phyloP scores from a whole-genome alignment of 148 eudicot genomes.

The Oxyria digyna region DNA sequence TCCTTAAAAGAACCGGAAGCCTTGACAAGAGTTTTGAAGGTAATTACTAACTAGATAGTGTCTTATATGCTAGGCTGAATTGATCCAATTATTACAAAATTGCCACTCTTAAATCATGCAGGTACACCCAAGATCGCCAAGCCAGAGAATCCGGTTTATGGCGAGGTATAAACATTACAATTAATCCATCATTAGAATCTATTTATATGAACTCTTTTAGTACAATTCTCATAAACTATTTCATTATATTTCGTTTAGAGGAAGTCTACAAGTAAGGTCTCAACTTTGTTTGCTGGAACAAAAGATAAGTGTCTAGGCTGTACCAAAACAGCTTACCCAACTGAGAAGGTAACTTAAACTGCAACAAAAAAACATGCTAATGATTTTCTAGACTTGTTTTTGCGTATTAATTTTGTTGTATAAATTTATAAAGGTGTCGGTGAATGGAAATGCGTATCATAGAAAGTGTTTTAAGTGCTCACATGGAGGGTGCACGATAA shows the following conservation, averaged over 20 bases:
- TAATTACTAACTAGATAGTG: constrained; percentile 10
- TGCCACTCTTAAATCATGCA: constrained; percentile 22
- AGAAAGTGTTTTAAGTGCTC: constrained; percentile 89
- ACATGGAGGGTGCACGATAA: constrained; percentile 92
- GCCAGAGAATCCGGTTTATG: constrained; percentile 42
- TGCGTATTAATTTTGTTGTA: not conserved
- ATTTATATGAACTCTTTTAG: not conserved
- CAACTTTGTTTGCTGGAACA: constrained; percentile 77
- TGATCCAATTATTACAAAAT: no score
- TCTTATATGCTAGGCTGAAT: no score
- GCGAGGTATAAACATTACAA: constrained; percentile 39
- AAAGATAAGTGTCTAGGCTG: constrained; percentile 81
- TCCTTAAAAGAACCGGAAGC: constrained; percentile 83
- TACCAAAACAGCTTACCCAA: constrained; percentile 77
- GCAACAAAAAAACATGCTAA: no score
- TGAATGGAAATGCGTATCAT: constrained; percentile 89
- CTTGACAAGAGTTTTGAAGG: constrained; percentile 92
- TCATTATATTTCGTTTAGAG: constrained; percentile 12
- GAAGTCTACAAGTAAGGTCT: constrained; percentile 61
- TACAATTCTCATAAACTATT: no score
- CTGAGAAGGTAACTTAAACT: constrained; percentile 55
- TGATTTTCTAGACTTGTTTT: no score
- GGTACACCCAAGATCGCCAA: constrained; percentile 83
- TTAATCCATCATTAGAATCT: not conserved
- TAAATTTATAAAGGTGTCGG: constrained; percentile 38